These are phyloP conservation scores for Sugiyamaella grinbergsii DNA, from an alignment of 1,139 yeast genomes.

Conservation along the genomic window DNA sequence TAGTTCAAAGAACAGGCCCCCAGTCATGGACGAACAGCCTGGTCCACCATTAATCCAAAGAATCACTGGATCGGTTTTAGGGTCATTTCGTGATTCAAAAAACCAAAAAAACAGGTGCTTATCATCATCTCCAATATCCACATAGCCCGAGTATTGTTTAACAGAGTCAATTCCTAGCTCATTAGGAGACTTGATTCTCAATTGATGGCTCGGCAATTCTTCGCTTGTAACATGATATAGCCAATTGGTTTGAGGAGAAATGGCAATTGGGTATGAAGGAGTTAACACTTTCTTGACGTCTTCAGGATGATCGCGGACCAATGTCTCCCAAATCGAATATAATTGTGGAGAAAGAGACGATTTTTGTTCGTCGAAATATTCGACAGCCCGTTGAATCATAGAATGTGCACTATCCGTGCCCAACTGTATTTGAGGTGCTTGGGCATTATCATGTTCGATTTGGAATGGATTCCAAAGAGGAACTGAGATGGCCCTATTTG, in stretches of 20 bases:
- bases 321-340: constrained; percentile 22
- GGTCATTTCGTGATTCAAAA: constrained; percentile 89
- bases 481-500: not conserved
- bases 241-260: constrained; percentile 22
- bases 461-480: constrained; percentile 5
- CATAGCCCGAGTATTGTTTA: constrained; percentile 83
- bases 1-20: constrained; percentile 84
- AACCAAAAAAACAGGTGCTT: constrained; percentile 86
- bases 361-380: constrained; percentile 9
- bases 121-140: constrained; percentile 78
- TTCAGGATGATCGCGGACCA: constrained; percentile 22
- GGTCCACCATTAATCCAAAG: constrained; percentile 93
- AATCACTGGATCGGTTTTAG: constrained; percentile 77
- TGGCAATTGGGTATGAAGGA: constrained; percentile 20
- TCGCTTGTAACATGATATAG: constrained; percentile 23
- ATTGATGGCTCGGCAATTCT: constrained; percentile 23
- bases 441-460: not conserved
- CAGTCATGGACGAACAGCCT: constrained; percentile 82
- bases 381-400: constrained; percentile 5
- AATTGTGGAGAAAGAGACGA: constrained; percentile 3
- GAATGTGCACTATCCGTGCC: constrained; percentile 1
- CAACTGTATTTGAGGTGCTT: not conserved
- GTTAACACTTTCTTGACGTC: constrained; percentile 18
- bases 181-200: constrained; percentile 46
- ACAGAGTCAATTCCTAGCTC: constrained; percentile 68